phyloP scores from a whole-genome alignment of 2,329 filamentous ascomycete species.

The Claviceps paspali region DNA sequence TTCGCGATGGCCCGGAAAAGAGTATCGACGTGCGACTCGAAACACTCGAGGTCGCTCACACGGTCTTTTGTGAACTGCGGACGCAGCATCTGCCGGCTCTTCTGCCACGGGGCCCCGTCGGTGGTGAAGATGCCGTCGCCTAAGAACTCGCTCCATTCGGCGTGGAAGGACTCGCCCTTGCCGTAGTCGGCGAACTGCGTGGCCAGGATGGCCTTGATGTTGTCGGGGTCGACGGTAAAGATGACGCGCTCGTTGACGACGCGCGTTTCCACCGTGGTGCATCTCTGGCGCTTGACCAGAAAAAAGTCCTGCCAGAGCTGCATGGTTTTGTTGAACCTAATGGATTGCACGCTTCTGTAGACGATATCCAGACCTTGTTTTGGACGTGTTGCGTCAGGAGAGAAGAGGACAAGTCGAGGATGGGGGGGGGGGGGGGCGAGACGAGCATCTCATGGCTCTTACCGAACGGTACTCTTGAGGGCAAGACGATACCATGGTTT shows the following conservation, averaged over 20 bases:
- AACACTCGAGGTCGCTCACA: constrained; percentile 64
- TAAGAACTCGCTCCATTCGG: constrained; percentile 29
- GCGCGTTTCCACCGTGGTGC: constrained; percentile 49
- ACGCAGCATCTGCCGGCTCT: constrained; percentile 64
- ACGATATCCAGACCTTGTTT: constrained; percentile 47
- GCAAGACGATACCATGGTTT: constrained; percentile 22
- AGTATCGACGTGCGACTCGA: constrained; percentile 63
- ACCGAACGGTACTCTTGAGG: constrained; percentile 31
- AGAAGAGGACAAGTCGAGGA: background rate
- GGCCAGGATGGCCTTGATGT: constrained; percentile 41
- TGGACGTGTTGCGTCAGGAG: background rate
- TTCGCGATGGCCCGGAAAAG: constrained; percentile 55
- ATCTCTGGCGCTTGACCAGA: constrained; percentile 14
- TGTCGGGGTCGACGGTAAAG: constrained; percentile 37
- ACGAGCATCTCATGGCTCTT: too few species aligned
- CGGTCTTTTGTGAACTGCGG: constrained; percentile 81
- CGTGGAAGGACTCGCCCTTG: constrained; percentile 27
- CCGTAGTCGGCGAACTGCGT: constrained; percentile 40
- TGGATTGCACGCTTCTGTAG: constrained; percentile 35
- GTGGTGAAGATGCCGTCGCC: constrained; percentile 58
- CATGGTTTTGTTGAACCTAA: constrained; percentile 38
- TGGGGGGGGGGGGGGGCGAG: too few species aligned
- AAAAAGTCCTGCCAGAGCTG: constrained; percentile 46
- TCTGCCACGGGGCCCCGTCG: constrained; percentile 66
- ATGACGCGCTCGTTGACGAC: constrained; percentile 31